Conservation (phyloP, 2,329 filamentous ascomycete genomes). For the Pseudogymnoascus sp. region DNA sequence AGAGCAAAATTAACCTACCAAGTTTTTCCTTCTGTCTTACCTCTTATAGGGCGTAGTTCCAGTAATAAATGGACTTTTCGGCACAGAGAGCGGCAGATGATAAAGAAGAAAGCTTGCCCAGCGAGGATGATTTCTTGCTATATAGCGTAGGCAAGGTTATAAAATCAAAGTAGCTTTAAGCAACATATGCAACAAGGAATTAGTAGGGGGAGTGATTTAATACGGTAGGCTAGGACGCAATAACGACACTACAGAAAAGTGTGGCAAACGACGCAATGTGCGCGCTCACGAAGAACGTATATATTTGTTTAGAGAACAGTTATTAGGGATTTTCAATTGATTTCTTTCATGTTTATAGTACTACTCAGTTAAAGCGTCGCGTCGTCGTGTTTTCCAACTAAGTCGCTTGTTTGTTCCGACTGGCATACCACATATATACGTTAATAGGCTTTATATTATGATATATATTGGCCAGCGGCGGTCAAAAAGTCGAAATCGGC, state of each 20-base stretch:
- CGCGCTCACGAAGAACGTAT: not conserved
- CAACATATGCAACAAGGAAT: not conserved
- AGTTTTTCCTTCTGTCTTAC: too few species aligned
- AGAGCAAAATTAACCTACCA: not conserved
- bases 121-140: not conserved
- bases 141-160: not conserved
- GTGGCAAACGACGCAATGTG: not conserved
- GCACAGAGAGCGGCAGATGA: not conserved
- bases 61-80: not conserved
- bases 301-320: not conserved
- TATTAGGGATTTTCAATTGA: not conserved
- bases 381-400: not conserved
- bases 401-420: not conserved
- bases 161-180: not conserved
- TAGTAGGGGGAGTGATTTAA: not conserved
- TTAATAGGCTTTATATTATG: constrained; percentile 31
- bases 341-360: not conserved
- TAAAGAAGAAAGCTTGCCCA: not conserved
- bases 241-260: not conserved
- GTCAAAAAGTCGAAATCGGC: constrained; percentile 56
- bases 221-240: not conserved
- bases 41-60: not conserved
- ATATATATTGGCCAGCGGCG: constrained; percentile 30
- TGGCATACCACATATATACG: not conserved
- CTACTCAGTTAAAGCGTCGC: not conserved